Evolutionary conservation across 257 asterid species (phyloP).

Genomic region (Nicotiana tomentosiformis): DNA sequence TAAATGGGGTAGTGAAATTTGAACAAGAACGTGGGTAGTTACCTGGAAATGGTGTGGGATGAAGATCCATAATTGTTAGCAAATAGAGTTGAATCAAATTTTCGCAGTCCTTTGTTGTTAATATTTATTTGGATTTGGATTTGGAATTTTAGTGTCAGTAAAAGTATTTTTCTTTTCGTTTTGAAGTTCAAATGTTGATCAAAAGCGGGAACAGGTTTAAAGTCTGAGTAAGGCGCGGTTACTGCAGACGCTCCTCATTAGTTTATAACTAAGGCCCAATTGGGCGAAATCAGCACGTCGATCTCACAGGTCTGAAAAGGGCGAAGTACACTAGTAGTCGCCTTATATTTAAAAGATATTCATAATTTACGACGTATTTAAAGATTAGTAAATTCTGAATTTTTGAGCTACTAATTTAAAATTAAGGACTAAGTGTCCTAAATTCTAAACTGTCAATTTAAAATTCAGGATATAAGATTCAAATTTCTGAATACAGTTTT

Average conservation of each 20-base stretch:
- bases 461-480: too few relatives aligned
- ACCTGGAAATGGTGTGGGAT: constrained; percentile 59
- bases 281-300: too few relatives aligned
- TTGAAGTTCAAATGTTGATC: constrained; percentile 12
- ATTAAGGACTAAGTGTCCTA: too few relatives aligned
- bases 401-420: too few relatives aligned
- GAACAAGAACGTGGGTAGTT: neutral
- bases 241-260: constrained; percentile 6
- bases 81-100: neutral
- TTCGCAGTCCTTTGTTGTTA: neutral
- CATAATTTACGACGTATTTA: too few relatives aligned
- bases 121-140: neutral
- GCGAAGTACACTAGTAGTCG: too few relatives aligned
- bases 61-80: constrained; percentile 14
- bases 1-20: neutral
- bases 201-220: constrained; percentile 37
- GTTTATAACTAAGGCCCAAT: neutral
- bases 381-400: too few relatives aligned
- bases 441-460: too few relatives aligned
- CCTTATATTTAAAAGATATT: too few relatives aligned
- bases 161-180: neutral
- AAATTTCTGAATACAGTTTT: too few relatives aligned
- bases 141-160: neutral
- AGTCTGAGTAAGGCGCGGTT: neutral
- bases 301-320: too few relatives aligned